phyloP scores from a whole-genome alignment of 345 rosid genomes.

The Eutrema japonicum region DNA sequence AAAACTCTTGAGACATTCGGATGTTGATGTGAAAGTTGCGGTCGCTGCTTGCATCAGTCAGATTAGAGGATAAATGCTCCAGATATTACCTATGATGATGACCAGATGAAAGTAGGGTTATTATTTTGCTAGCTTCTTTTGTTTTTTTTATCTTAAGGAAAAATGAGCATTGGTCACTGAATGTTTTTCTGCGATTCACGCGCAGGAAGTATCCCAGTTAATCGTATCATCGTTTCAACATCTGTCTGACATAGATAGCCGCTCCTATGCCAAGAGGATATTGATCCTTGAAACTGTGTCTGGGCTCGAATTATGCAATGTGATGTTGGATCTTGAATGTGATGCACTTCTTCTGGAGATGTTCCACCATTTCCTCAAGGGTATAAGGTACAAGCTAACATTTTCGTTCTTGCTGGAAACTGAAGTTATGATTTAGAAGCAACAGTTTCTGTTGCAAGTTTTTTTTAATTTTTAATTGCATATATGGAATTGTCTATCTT shows the following conservation, averaged over 20 bases:
- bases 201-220: neutral
- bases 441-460: neutral
- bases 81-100: neutral
- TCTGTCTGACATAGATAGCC: neutral
- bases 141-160: neutral
- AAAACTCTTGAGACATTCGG: neutral
- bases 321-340: neutral
- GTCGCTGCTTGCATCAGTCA: neutral
- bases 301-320: neutral
- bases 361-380: neutral
- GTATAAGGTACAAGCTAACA: neutral
- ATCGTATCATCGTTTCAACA: neutral
- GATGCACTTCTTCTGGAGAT: neutral
- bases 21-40: neutral
- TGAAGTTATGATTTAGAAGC: neutral
- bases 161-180: neutral
- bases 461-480: too few species aligned
- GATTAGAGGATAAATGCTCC: neutral
- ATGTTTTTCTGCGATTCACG: neutral
- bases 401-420: neutral
- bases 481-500: neutral
- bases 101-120: neutral
- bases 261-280: neutral
- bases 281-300: neutral
- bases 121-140: too few species aligned